These are phyloP conservation scores for Coprinopsis marcescibilis DNA, from an alignment of 768 basidiomycete species.

Conservation along the genomic window DNA sequence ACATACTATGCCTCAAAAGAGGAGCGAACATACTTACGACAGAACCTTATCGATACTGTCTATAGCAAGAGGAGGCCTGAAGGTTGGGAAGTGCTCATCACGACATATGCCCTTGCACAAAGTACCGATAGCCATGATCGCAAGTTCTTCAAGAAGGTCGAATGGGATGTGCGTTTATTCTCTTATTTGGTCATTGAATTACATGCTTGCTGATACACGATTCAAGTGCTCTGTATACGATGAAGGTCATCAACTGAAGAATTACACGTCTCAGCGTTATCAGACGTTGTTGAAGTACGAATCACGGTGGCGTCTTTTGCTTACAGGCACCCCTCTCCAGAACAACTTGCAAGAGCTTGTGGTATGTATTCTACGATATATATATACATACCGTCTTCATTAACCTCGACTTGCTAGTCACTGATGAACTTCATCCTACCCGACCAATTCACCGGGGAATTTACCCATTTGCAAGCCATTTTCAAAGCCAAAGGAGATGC, in stretches of 20 bases:
- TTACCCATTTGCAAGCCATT: constrained; percentile 82
- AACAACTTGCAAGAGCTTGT: constrained; percentile 89
- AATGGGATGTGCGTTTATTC: constrained; percentile 76
- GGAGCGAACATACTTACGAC: constrained; percentile 69
- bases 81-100: constrained; percentile 91
- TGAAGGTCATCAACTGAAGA: constrained; percentile 96
- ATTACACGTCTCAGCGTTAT: constrained; percentile 96
- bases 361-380: constrained; percentile 39
- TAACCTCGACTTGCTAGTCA: constrained; percentile 66
- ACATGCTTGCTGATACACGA: constrained; percentile 9
- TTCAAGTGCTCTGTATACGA: constrained; percentile 87
- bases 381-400: too few relatives aligned
- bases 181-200: neutral
- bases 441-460: constrained; percentile 72
- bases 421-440: constrained; percentile 97
- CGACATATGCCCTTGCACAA: constrained; percentile 92
- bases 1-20: constrained; percentile 94
- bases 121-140: constrained; percentile 87
- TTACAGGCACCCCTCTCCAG: constrained; percentile 94
- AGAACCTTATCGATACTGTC: constrained; percentile 62
- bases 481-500: constrained; percentile 97
- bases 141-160: constrained; percentile 86
- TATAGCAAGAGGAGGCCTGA: constrained; percentile 39
- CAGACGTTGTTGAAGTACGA: constrained; percentile 80
- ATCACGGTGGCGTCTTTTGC: constrained; percentile 83